Conservation (phyloP, 345 rosid species). For the Raphanus raphanistrum region DNA sequence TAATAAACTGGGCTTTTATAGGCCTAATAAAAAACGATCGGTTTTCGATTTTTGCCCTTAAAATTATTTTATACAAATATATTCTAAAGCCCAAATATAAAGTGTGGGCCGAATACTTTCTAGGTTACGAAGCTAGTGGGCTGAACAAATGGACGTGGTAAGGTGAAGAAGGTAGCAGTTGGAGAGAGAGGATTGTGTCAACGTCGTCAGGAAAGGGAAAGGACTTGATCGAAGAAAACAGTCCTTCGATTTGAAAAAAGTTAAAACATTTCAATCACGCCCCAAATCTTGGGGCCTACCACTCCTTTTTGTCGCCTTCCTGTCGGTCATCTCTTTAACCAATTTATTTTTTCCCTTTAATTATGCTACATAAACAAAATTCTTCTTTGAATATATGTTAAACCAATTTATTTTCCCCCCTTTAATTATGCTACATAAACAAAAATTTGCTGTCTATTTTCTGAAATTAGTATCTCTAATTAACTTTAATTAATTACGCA, state of each 20-base stretch:
- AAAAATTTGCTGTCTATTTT: not conserved
- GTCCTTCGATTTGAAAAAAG: constrained; percentile 33
- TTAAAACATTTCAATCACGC: constrained; percentile 33
- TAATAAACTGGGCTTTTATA: not conserved
- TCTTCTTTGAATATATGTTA: not conserved
- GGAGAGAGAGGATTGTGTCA: not conserved
- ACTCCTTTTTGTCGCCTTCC: constrained; percentile 37
- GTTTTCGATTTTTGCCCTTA: not conserved
- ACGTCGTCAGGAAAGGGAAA: constrained; percentile 13
- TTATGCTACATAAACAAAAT: not conserved
- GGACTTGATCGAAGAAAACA: not conserved
- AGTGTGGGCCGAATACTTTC: not conserved
- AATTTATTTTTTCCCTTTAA: not conserved
- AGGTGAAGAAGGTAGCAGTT: not conserved
- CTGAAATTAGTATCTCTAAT: not conserved
- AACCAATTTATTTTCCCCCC: not conserved
- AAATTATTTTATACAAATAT: not conserved
- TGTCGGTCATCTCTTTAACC: constrained; percentile 23
- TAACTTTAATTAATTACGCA: not conserved
- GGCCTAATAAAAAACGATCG: not conserved
- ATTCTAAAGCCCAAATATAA: not conserved
- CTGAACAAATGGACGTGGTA: not conserved
- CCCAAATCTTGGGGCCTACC: constrained; percentile 15
- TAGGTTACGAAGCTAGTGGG: not conserved
- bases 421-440: too few species aligned